phyloP scores from a whole-genome alignment of 495 filamentous ascomycete species.

The Talaromyces adpressus region DNA sequence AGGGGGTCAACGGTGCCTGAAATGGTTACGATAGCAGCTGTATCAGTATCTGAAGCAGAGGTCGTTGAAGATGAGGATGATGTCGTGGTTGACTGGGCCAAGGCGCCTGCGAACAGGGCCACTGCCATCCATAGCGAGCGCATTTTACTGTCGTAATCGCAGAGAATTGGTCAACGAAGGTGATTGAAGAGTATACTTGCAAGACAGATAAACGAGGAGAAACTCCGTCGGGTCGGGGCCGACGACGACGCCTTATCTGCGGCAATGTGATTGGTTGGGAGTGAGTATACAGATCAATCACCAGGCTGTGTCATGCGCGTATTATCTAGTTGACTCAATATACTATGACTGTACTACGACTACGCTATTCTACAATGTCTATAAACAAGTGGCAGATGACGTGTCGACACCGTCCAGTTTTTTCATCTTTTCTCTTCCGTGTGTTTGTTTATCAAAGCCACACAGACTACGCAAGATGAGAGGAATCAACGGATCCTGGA shows the following conservation, averaged over 20 bases:
- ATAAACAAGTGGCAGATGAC: background rate
- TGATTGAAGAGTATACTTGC: background rate
- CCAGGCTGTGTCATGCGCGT: background rate
- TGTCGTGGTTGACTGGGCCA: background rate
- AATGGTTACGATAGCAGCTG: constrained; percentile 10
- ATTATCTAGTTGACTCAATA: background rate
- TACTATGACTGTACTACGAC: background rate
- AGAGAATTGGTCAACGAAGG: background rate
- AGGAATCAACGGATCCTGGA: background rate
- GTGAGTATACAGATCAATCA: background rate
- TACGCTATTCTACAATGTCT: background rate
- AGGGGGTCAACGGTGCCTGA: background rate
- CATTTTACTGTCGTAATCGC: background rate
- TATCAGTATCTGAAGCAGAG: constrained; percentile 15
- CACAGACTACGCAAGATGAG: background rate
- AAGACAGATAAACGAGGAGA: background rate
- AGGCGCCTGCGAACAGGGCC: background rate
- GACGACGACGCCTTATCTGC: background rate
- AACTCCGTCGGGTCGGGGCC: background rate
- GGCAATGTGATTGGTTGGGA: background rate
- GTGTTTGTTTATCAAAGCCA: background rate
- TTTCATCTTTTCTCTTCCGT: background rate
- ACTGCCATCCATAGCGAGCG: constrained; percentile 2
- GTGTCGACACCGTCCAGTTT: background rate
- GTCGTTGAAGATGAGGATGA: constrained; percentile 9